Conservation (phyloP, 2,329 filamentous ascomycete species). For the Tetracladium maxilliforme region DNA sequence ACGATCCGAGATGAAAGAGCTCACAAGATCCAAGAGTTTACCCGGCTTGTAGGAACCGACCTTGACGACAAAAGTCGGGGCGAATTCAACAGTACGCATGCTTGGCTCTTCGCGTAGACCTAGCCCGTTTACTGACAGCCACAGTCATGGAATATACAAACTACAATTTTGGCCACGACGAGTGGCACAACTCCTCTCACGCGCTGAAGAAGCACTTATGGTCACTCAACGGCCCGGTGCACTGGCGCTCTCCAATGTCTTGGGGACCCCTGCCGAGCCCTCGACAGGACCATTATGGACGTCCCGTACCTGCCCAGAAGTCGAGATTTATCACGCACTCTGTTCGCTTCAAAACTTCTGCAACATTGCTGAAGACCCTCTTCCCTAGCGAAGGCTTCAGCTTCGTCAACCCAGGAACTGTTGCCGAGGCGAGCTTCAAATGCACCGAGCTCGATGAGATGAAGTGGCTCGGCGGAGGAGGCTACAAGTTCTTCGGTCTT, state of each 20-base stretch:
- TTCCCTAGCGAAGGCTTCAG: constrained; percentile 15
- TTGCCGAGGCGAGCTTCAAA: constrained; percentile 18
- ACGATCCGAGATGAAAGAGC: constrained; percentile 41
- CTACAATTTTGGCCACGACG: constrained; percentile 36
- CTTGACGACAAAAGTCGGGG: too few species aligned
- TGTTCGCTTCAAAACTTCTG: constrained; percentile 21
- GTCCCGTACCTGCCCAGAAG: background rate
- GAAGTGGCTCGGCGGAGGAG: constrained; percentile 44
- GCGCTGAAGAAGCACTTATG: constrained; percentile 25
- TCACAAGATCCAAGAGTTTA: constrained; percentile 39
- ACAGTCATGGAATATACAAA: constrained; percentile 14
- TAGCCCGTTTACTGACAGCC: background rate
- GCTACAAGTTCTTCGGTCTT: constrained; percentile 42
- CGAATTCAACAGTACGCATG: too few species aligned
- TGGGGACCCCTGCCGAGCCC: constrained; percentile 14
- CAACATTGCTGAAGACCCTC: constrained; percentile 21
- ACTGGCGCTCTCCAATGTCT: constrained; percentile 25
- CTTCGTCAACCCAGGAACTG: constrained; percentile 17
- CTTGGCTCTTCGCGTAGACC: background rate
- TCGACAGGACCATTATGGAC: constrained; percentile 5
- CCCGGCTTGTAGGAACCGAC: too few species aligned
- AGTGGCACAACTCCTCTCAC: constrained; percentile 32
- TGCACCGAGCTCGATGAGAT: constrained; percentile 27
- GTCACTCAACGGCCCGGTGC: constrained; percentile 19
- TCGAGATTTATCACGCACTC: constrained; percentile 9